phyloP scores from a whole-genome alignment of 805 yeast species.

The Wickerhamomyces pijperi region DNA sequence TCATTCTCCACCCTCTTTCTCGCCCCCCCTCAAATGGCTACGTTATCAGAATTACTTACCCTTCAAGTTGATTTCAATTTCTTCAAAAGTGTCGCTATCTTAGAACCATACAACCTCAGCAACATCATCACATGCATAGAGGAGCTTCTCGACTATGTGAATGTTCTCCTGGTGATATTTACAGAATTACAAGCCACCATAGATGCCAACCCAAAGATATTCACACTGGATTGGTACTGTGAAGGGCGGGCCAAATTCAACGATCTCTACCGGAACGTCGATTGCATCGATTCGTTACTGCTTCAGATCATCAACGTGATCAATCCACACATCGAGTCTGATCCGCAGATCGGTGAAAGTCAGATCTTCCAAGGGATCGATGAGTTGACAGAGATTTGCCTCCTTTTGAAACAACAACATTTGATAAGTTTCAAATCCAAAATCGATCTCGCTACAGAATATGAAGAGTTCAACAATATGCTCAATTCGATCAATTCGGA shows the following conservation, averaged over 20 bases:
- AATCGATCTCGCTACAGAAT: conserved; percentile 31
- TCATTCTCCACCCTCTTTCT: too few species aligned
- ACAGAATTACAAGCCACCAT: neutral
- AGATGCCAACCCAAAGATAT: neutral
- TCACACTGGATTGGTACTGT: conserved; percentile 18
- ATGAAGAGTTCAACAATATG: conserved; percentile 28
- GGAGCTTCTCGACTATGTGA: conserved; percentile 13
- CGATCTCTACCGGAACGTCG: conserved; percentile 20
- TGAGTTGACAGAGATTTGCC: conserved; percentile 20
- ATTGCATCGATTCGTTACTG: conserved; percentile 24
- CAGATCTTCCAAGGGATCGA: conserved; percentile 15
- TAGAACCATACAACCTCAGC: conserved; percentile 17
- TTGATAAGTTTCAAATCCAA: conserved; percentile 20
- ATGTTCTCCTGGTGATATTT: neutral
- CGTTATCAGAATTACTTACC: neutral
- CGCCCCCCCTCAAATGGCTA: neutral
- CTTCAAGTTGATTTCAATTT: conserved; percentile 13
- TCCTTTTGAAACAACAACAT: conserved; percentile 18
- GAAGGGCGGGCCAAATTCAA: conserved; percentile 23
- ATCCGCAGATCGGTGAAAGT: too few species aligned
- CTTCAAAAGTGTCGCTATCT: conserved; percentile 14
- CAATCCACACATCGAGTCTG: conserved; percentile 19
- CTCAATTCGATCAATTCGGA: conserved; percentile 31
- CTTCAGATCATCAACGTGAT: conserved; percentile 24
- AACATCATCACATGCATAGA: conserved; percentile 11